Evolutionary conservation across 2,329 filamentous ascomycete species (phyloP), one percentile per base, ranked within the genome.

Genomic region (Fusarium sp.): DNA sequence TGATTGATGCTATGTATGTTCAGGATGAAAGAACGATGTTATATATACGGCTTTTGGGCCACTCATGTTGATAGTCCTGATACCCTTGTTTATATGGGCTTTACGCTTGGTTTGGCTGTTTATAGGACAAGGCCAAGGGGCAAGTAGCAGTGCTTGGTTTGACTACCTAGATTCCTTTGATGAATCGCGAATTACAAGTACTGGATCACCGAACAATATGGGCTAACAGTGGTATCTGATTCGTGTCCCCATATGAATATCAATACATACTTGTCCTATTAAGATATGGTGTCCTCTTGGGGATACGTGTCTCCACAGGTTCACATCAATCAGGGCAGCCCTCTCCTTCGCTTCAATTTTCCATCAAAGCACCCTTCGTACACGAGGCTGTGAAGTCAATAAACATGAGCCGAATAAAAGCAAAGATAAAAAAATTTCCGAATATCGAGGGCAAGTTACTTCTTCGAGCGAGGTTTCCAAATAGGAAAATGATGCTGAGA

Each of bases 351-450:
- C 39, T 35, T 50, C 38, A 45, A 52, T 55, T 53, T 47, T 46
- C 44, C 41, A 37, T 21, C 39, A 27, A 7, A 53, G 58, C 43
- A 49, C 58, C 41, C 33, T 45, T 33, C 47, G 27, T 47, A 38
- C 49, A 47, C 36, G 42, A 59, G 53, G 49, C 61, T 42, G 51
- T 61, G 21, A 55, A 52, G 48, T 47, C 61, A 51, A 14, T 25
- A 50, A 39, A 44, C 23, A 68, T 61, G 38, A 49, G 41, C 36
- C 56, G 50, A 49, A 42, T 35, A 44, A 53, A 54, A 51, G 49
- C 35, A 46, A 51, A 31, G n/a, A 15, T 9, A 35, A 31, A 29
- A 53, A 46, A 29, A 25, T 21, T 21, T 19, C 38, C 19, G 29
- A 32, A 31, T 25, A 41, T 37, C 6, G n/a, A 49, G 27, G 36